Base-by-base conservation (phyloP, 2,329 filamentous ascomycete genomes). In the Penicillium occitanis region DNA sequence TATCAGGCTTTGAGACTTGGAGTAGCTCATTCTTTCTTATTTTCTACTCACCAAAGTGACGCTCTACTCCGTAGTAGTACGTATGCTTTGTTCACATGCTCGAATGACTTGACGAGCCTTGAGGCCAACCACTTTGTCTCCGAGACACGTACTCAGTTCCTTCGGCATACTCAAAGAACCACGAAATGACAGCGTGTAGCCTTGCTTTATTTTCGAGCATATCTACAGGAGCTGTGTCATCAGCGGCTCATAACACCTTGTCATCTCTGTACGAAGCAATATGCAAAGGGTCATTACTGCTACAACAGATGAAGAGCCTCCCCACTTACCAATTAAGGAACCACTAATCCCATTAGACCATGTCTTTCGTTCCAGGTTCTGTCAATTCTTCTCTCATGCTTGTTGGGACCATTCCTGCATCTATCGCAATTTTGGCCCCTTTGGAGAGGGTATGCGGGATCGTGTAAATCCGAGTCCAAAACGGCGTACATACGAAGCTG, bases 381-480 rank as follows among this genome's bases (percentile, higher is more conserved):
- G 30, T 55, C 51, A 5, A 13, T 14, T 55, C 6, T 35, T 37
- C 51, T 22, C 1, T 55, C n/a, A 5, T 35, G 17, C 28, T 55
- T 6, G 30, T 55, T 37, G 30, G 6, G 14, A 35, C 10, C 17
- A 19, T 10, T 11, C 28, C 19, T 55, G 30, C n/a, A 55, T 13
- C n/a, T 22, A 14, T 37, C 17, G 4, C 19, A 19, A 40, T 14
- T 57, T 22, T 10, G 5, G 53, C 30, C 53, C 22, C 53, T 11
- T 57, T 17, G n/a, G 19, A 30, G 53, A 40, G 22, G 33, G 3
- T 6, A 35, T 35, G 30, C 5, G 30, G n/a, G 5, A 57, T 57
- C 2, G 51, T 35, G 51, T 33, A 46, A 65, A 60, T 53, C 60
- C 46, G 60, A 62, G 60, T 62, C 33, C 25, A 40, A 17, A n/a